phyloP scores from a whole-genome alignment of 495 filamentous ascomycete species.

The Glutinoglossum americanum region DNA sequence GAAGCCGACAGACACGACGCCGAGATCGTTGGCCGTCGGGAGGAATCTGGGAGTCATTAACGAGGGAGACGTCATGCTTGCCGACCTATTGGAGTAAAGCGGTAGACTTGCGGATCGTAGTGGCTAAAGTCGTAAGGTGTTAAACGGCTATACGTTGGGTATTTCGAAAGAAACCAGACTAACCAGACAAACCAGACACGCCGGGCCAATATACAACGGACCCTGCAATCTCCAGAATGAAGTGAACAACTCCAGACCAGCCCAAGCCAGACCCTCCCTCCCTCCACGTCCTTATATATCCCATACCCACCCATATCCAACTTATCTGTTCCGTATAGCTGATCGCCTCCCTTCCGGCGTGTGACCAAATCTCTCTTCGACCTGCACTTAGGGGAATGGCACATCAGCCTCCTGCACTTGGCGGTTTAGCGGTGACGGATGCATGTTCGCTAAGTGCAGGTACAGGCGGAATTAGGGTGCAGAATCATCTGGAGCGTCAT shows the following conservation, averaged over 20 bases:
- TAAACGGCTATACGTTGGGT: too few species aligned
- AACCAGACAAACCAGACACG: too few species aligned
- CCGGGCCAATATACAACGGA: too few species aligned
- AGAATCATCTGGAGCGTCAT: background rate
- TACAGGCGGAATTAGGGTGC: conserved; percentile 1
- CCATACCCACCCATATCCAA: too few species aligned
- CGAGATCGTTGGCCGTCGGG: conserved; percentile 50
- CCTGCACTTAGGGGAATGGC: background rate
- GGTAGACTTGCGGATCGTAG: background rate
- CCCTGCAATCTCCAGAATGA: too few species aligned
- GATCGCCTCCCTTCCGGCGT: background rate
- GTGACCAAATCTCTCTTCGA: background rate
- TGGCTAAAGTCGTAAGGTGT: too few species aligned
- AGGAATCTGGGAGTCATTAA: conserved; percentile 71
- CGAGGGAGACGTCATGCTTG: conserved; percentile 40
- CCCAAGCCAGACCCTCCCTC: too few species aligned
- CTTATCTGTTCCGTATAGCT: too few species aligned
- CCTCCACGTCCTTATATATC: background rate
- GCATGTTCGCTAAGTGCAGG: conserved; percentile 1
- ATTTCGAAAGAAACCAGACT: too few species aligned
- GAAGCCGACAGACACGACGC: conserved; percentile 89
- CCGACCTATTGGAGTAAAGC: background rate
- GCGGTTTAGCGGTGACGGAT: background rate
- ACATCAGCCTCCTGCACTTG: background rate
- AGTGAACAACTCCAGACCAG: too few species aligned